Evolutionary conservation across 73 alveolate genomes (phyloP).

Genomic region (Tetrahymena thermophila): DNA sequence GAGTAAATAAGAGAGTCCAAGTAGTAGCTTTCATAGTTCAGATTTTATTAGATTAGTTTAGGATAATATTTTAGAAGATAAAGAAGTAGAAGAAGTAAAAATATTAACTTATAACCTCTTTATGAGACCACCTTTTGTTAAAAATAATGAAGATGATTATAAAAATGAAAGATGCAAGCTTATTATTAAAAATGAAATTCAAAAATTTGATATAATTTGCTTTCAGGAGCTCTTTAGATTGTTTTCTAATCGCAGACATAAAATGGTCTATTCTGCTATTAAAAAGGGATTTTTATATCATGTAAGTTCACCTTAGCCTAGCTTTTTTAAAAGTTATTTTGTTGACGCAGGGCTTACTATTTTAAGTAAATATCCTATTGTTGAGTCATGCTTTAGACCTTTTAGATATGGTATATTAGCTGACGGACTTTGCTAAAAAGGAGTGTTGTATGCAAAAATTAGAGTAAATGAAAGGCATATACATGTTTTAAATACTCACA

Average conservation of each 20-base stretch:
- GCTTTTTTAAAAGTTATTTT: slow-evolving; percentile 68
- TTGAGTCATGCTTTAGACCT: slow-evolving; percentile 57
- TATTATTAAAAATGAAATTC: neutral
- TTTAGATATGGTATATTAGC: slow-evolving; percentile 68
- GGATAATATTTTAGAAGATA: neutral
- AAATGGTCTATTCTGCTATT: slow-evolving; percentile 65
- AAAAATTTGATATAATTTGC: slow-evolving; percentile 71
- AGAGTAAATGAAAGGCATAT: slow-evolving; percentile 47
- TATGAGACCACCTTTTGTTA: slow-evolving; percentile 87
- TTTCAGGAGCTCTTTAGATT: slow-evolving; percentile 82
- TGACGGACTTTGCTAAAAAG: slow-evolving; percentile 73
- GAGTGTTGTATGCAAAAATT: slow-evolving; percentile 77
- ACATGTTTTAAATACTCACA: slow-evolving; percentile 85
- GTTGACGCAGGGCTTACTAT: slow-evolving; percentile 87
- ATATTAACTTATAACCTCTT: slow-evolving; percentile 77
- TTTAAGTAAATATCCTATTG: slow-evolving; percentile 57
- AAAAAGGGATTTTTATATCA: slow-evolving; percentile 69
- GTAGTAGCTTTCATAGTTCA: neutral
- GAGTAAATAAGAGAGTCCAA: neutral
- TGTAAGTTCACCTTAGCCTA: slow-evolving; percentile 63
- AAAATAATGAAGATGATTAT: slow-evolving; percentile 66
- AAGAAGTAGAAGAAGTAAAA: slow-evolving; percentile 12
- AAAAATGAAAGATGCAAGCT: slow-evolving; percentile 75
- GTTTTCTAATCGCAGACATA: slow-evolving; percentile 64
- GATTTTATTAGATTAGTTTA: neutral